phyloP scores from a whole-genome alignment of 768 basidiomycete genomes.

The Sarcomyxa edulis region DNA sequence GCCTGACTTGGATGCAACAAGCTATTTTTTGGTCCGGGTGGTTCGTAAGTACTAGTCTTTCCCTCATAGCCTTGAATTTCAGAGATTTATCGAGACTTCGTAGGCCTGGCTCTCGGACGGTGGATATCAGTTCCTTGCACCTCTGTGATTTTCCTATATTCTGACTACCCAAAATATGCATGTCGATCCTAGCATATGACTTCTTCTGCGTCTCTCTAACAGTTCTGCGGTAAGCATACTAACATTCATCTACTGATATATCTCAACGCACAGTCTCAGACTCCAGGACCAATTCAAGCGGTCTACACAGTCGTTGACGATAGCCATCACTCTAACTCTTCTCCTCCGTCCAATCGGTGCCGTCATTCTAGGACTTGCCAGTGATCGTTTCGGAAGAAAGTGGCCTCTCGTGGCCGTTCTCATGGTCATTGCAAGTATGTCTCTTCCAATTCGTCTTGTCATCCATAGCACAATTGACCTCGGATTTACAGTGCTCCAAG shows the following conservation, averaged over 20 bases:
- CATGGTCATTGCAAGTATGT: conserved; percentile 9
- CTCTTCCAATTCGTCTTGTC: not conserved
- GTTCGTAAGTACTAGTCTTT: conserved; percentile 7
- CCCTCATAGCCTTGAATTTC: not conserved
- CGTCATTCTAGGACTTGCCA: conserved; percentile 20
- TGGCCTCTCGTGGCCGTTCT: conserved; percentile 10
- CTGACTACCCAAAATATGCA: not conserved
- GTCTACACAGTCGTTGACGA: conserved; percentile 23
- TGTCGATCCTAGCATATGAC: conserved; percentile 40
- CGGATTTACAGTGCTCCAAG: conserved; percentile 44
- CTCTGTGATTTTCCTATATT: not conserved
- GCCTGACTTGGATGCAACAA: conserved; percentile 31
- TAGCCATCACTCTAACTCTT: conserved; percentile 67
- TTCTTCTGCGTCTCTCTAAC: conserved; percentile 59
- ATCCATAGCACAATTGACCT: not conserved
- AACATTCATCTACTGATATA: not conserved
- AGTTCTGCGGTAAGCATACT: conserved; percentile 8
- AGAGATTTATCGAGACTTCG: not conserved
- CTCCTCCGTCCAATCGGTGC: conserved; percentile 61
- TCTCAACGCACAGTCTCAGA: not conserved
- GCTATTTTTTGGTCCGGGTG: conserved; percentile 40
- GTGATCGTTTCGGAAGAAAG: conserved; percentile 16
- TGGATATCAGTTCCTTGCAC: not conserved
- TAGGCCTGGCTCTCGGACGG: conserved; percentile 9
- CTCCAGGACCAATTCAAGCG: conserved; percentile 7